Conservation (phyloP, 495 filamentous ascomycete genomes). For the Tuber aestivum region DNA sequence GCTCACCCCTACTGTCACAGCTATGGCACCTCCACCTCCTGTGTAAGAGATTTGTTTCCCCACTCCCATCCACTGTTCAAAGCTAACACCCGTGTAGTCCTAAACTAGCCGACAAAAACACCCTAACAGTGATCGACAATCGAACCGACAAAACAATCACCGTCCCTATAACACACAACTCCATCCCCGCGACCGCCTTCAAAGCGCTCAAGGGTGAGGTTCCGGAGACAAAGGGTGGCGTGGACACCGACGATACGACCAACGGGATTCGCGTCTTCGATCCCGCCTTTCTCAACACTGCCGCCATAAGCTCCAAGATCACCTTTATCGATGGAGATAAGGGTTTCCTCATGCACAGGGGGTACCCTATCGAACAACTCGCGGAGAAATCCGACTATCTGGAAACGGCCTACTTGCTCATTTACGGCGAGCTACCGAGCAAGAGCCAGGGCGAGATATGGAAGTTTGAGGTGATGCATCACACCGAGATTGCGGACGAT, state of each 20-base stretch:
- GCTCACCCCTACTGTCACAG: neutral
- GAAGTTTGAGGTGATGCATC: constrained; percentile 43
- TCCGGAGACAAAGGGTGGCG: constrained; percentile 19
- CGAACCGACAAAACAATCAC: constrained; percentile 50
- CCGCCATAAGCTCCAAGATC: constrained; percentile 49
- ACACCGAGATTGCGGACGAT: constrained; percentile 43
- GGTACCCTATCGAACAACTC: constrained; percentile 47
- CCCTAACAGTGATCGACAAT: constrained; percentile 49
- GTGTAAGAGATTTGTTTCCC: neutral
- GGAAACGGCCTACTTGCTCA: constrained; percentile 49
- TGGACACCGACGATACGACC: constrained; percentile 36
- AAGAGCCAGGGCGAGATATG: constrained; percentile 44
- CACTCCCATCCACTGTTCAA: neutral
- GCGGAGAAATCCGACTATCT: constrained; percentile 45
- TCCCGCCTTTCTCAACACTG: constrained; percentile 54
- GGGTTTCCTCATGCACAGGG: constrained; percentile 47
- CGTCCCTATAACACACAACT: constrained; percentile 51
- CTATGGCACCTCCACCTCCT: neutral
- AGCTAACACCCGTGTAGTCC: constrained; percentile 22
- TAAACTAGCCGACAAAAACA: constrained; percentile 24
- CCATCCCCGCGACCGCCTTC: constrained; percentile 49
- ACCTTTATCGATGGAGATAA: constrained; percentile 51
- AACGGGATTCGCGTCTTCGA: constrained; percentile 52
- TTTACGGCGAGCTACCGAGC: constrained; percentile 48
- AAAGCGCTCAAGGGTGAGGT: constrained; percentile 46